phyloP scores from a whole-genome alignment of 805 yeast species.

The Barnettozyma salicaria region DNA sequence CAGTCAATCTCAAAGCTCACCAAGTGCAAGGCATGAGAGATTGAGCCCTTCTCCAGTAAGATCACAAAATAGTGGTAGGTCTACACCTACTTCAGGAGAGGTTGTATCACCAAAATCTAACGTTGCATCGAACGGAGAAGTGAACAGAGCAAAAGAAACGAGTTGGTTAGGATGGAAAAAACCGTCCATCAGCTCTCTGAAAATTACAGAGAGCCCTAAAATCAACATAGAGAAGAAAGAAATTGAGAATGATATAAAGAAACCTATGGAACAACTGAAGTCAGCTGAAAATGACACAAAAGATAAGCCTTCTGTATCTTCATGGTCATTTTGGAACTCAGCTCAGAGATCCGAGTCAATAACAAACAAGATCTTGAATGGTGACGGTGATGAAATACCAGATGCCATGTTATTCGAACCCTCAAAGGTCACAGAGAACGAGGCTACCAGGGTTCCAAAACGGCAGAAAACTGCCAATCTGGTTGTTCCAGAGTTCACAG shows the following conservation, averaged over 20 bases:
- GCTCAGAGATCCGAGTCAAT: constrained; percentile 7
- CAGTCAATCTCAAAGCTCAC: too few species aligned
- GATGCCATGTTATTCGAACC: constrained; percentile 26
- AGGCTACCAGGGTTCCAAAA: constrained; percentile 2
- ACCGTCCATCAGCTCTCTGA: constrained; percentile 21
- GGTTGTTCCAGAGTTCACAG: constrained; percentile 25
- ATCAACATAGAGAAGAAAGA: constrained; percentile 27
- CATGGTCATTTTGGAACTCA: constrained; percentile 26
- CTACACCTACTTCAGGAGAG: constrained; percentile 4
- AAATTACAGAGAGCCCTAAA: constrained; percentile 14
- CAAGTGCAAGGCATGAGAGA: background rate
- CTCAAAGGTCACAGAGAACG: constrained; percentile 3
- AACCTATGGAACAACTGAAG: constrained; percentile 1
- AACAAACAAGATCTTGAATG: constrained; percentile 17
- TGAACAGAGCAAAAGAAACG: constrained; percentile 1
- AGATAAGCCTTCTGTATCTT: constrained; percentile 4
- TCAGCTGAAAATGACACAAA: constrained; percentile 5
- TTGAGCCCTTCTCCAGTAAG: constrained; percentile 2
- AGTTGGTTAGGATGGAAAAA: constrained; percentile 24
- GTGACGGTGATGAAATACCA: constrained; percentile 5
- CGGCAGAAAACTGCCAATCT: constrained; percentile 13
- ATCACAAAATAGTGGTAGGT: background rate
- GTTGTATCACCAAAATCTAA: background rate
- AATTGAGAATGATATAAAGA: constrained; percentile 1
- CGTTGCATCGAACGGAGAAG: constrained; percentile 1